Conservation (phyloP, 2,329 filamentous ascomycete genomes). For the Cercospora janseana region DNA sequence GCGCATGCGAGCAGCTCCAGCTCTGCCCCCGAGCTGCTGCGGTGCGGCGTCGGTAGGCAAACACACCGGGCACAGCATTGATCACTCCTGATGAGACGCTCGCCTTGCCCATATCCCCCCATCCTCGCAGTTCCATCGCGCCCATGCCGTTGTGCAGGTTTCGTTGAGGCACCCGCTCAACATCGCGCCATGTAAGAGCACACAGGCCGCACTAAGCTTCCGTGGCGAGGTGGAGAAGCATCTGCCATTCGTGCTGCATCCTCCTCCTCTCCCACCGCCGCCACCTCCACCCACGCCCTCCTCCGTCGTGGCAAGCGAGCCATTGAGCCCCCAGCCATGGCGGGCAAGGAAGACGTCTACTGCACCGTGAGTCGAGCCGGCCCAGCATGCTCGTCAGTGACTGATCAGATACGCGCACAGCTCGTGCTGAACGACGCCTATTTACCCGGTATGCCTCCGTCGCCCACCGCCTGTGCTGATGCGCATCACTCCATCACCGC, state of each 20-base stretch:
- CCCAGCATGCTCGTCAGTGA: neutral
- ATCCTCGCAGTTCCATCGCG: too few relatives aligned
- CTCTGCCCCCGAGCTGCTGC: too few relatives aligned
- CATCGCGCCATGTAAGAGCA: too few relatives aligned
- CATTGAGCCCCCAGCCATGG: constrained; percentile 16
- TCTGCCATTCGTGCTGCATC: neutral
- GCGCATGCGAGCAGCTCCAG: too few relatives aligned
- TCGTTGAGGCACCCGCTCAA: constrained; percentile 3
- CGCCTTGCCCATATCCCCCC: too few relatives aligned
- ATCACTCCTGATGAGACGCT: too few relatives aligned
- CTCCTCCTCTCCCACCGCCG: neutral
- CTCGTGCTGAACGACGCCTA: constrained; percentile 90
- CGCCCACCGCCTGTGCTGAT: constrained; percentile 9
- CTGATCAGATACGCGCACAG: constrained; percentile 48
- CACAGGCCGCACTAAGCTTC: too few relatives aligned
- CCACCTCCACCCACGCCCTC: neutral
- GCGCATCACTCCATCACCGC: neutral
- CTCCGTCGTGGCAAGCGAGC: neutral
- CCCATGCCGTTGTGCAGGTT: neutral
- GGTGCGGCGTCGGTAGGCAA: too few relatives aligned
- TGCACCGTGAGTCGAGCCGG: constrained; percentile 56
- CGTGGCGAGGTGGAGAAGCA: too few relatives aligned
- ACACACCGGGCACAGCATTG: too few relatives aligned
- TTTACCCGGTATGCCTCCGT: constrained; percentile 68
- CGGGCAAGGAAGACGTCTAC: constrained; percentile 58